These are phyloP conservation scores for Tulasnella sp. DNA, from an alignment of 768 basidiomycete genomes.

Conservation along the genomic window DNA sequence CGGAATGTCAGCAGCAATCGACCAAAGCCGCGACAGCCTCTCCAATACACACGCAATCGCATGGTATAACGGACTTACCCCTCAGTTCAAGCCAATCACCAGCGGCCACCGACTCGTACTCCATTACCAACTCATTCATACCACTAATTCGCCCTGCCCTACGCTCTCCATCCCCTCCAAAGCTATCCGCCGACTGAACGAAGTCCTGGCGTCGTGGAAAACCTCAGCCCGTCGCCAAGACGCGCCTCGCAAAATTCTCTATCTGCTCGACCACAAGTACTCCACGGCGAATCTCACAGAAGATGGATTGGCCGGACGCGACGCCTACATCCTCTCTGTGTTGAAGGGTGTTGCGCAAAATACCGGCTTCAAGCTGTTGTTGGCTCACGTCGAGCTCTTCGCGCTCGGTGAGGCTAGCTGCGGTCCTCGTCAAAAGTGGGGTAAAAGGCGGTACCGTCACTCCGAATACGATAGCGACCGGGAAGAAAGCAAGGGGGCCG, in stretches of 20 bases:
- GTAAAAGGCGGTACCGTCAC: not conserved
- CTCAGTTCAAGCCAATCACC: not conserved
- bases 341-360: not conserved
- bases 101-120: not conserved
- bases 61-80: not conserved
- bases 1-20: not conserved
- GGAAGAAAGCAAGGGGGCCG: not conserved
- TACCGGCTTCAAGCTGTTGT: not conserved
- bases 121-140: not conserved
- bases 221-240: not conserved
- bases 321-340: not conserved
- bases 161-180: not conserved
- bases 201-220: not conserved
- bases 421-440: not conserved
- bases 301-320: not conserved
- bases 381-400: not conserved
- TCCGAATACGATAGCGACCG: not conserved
- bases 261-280: conserved; percentile 13
- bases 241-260: not conserved
- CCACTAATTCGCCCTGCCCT: not conserved
- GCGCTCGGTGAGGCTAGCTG: not conserved
- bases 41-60: not conserved
- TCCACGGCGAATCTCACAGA: not conserved
- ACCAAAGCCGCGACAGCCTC: not conserved
- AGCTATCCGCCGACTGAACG: not conserved